phyloP scores from a whole-genome alignment of 225 moss, liverwort and hornwort species.

The Pseudoscleropodium purum region DNA sequence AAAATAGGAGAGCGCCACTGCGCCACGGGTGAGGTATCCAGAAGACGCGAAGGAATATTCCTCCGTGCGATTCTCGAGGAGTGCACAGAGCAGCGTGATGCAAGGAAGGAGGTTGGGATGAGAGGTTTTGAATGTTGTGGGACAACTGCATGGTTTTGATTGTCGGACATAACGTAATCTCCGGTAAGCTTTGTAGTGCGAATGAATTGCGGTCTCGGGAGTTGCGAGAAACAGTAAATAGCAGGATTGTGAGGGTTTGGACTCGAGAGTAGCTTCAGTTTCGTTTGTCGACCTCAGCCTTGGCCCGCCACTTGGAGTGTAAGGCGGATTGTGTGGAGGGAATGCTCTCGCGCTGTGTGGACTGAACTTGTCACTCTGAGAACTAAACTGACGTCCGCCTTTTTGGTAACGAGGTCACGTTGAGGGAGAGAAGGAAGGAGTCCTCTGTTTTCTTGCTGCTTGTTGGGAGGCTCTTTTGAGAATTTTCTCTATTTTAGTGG shows the following conservation, averaged over 20 bases:
- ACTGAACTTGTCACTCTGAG: not conserved
- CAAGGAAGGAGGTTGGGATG: not conserved
- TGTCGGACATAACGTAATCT: not conserved
- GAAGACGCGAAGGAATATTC: not conserved
- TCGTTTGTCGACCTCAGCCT: not conserved
- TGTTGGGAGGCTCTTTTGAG: not conserved
- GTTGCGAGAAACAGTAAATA: not conserved
- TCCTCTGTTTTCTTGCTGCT: not conserved
- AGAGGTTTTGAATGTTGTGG: not conserved
- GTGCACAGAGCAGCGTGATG: not conserved
- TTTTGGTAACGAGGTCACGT: not conserved
- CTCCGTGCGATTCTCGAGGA: not conserved
- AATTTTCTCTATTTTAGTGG: not conserved
- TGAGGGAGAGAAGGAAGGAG: no score
- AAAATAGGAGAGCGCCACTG: not conserved
- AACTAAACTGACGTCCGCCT: not conserved
- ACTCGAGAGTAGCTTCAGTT: slow-evolving; percentile 1
- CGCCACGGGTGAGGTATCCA: slow-evolving; percentile 8
- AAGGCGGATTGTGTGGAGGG: slow-evolving; percentile 3
- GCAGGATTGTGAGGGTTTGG: not conserved
- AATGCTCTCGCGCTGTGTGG: not conserved
- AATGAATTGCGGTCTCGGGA: not conserved
- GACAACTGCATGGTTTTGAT: not conserved
- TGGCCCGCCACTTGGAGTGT: slow-evolving; percentile 11
- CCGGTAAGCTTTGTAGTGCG: not conserved